phyloP scores from a whole-genome alignment of 352 stramenopile genomes.

The Phytophthora pinifolia region DNA sequence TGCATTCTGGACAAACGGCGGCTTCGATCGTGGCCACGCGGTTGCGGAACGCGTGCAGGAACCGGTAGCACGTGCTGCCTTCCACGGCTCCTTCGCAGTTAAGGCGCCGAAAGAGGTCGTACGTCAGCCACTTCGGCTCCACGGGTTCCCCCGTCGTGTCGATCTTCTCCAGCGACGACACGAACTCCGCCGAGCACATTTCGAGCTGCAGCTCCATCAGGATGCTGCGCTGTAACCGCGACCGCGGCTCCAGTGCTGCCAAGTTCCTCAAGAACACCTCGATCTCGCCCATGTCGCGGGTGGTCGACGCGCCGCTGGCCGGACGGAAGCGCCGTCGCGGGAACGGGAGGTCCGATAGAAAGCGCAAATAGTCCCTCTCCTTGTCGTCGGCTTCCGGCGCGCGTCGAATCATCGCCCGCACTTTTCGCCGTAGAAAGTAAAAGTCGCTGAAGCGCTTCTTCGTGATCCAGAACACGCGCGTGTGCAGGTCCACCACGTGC shows the following conservation, averaged over 20 bases:
- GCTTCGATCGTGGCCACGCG: conserved; percentile 66
- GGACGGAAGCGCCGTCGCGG: conserved; percentile 58
- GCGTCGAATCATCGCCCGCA: conserved; percentile 49
- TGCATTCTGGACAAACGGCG: conserved; percentile 53
- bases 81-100: conserved; percentile 67
- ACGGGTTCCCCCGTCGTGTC: conserved; percentile 60
- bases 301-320: conserved; percentile 42
- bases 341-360: conserved; percentile 74
- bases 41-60: conserved; percentile 74
- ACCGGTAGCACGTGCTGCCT: conserved; percentile 77
- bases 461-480: conserved; percentile 81
- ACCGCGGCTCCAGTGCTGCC: conserved; percentile 61
- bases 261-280: conserved; percentile 79
- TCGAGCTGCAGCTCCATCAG: conserved; percentile 68
- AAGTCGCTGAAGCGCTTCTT: conserved; percentile 83
- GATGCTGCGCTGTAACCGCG: conserved; percentile 53
- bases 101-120: conserved; percentile 72
- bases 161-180: conserved; percentile 72
- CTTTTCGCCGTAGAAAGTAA: conserved; percentile 66
- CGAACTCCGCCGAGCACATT: conserved; percentile 78
- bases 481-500: conserved; percentile 77
- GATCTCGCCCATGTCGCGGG: conserved; percentile 56
- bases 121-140: conserved; percentile 77
- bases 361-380: conserved; percentile 68
- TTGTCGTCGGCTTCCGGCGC: conserved; percentile 31